Percentiles rank a stretch among this genome's conserved stretches.
Evolutionary conservation across 345 rosid species (phyloP).

Genomic region (Pelargonium nanum): DNA sequence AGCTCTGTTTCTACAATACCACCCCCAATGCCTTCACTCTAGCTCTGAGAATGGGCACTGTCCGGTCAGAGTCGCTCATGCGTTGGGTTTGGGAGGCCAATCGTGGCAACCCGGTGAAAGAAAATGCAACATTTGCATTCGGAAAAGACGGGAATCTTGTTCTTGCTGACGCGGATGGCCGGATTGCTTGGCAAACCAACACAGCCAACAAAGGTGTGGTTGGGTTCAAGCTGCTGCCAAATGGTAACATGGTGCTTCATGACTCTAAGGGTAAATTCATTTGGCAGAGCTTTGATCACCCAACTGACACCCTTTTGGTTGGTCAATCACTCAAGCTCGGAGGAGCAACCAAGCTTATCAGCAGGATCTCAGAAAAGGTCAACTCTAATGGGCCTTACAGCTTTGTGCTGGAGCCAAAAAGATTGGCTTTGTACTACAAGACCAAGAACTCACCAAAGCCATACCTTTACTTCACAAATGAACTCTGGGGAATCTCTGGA

Average conservation of each 20-base stretch:
- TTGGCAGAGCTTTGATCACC: constrained; percentile 55
- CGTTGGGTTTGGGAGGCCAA: constrained; percentile 66
- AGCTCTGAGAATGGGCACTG: constrained; percentile 39
- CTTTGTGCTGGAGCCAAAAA: constrained; percentile 28
- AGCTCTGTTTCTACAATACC: constrained; percentile 42
- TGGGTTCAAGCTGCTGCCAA: constrained; percentile 28
- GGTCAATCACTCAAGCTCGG: constrained; percentile 29
- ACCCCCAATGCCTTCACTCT: constrained; percentile 42
- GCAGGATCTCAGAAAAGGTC: constrained; percentile 20
- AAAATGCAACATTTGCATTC: constrained; percentile 35
- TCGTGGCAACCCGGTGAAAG: constrained; percentile 34
- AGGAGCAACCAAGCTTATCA: constrained; percentile 27
- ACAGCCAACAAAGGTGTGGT: constrained; percentile 47
- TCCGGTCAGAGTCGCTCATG: constrained; percentile 28
- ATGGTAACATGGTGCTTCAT: constrained; percentile 46
- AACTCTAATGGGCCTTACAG: constrained; percentile 28
- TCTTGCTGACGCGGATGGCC: constrained; percentile 39
- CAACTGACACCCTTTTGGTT: constrained; percentile 40
- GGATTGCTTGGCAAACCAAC: constrained; percentile 46
- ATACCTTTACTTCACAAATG: constrained; percentile 16
- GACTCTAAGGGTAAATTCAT: constrained; percentile 30
- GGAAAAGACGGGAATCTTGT: constrained; percentile 38
- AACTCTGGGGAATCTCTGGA: not conserved
- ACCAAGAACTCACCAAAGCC: constrained; percentile 25
- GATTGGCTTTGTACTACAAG: constrained; percentile 24